Evolutionary conservation across 192 early-diverging fungal genomes (phyloP).

Genomic region (Backusella circina): DNA sequence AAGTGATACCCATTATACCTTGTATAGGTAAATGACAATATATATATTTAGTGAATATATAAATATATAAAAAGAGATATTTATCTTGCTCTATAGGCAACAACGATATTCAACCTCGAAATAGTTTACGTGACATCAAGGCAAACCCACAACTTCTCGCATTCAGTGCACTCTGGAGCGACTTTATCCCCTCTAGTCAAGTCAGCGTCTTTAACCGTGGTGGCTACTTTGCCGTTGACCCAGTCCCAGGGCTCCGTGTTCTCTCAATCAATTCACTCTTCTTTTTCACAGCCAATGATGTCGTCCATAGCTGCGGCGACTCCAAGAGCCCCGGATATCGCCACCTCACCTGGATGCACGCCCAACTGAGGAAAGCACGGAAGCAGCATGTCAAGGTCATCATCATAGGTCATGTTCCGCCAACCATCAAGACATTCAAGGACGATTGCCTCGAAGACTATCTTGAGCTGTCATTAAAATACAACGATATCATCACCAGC

Average conservation of each 20-base stretch:
- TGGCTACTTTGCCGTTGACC: conserved; percentile 62
- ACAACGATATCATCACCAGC: conserved; percentile 50
- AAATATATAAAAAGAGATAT: neutral
- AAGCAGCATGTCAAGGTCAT: conserved; percentile 45
- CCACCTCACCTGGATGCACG: conserved; percentile 68
- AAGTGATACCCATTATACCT: conserved; percentile 44
- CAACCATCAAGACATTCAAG: conserved; percentile 41
- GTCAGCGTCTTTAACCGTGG: conserved; percentile 56
- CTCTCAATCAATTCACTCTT: conserved; percentile 74
- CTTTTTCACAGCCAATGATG: conserved; percentile 66
- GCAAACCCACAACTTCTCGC: conserved; percentile 44
- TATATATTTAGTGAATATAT: too few species aligned
- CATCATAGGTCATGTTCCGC: conserved; percentile 66
- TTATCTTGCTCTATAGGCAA: conserved; percentile 40
- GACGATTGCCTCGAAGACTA: conserved; percentile 38
- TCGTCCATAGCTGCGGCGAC: conserved; percentile 58
- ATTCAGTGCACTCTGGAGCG: conserved; percentile 52
- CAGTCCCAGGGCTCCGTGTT: conserved; percentile 48
- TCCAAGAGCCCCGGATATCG: conserved; percentile 54
- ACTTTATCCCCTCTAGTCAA: conserved; percentile 59
- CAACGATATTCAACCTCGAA: conserved; percentile 71
- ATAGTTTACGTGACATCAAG: conserved; percentile 22
- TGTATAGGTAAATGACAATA: conserved; percentile 27
- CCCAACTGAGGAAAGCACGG: conserved; percentile 47
- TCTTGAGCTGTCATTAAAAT: conserved; percentile 35